Percentiles rank a stretch among this genome's conserved stretches.
Evolutionary conservation across 176 grass and related monocot species (phyloP).

Genomic region (Metroxylon sagu): DNA sequence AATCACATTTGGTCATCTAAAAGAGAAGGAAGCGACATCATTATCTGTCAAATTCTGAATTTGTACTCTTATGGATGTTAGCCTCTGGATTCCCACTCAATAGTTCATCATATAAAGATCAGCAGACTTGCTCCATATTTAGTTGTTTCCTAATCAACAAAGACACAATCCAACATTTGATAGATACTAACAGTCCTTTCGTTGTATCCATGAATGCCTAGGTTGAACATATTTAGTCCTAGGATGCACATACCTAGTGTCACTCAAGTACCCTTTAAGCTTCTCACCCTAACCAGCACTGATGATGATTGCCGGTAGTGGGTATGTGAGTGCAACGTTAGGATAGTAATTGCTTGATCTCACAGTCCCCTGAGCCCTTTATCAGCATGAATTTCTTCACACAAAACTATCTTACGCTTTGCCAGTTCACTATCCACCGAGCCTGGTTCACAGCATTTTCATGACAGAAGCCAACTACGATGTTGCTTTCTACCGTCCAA

Average conservation of each 20-base stretch:
- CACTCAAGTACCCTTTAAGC: neutral
- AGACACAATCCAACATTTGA: no score
- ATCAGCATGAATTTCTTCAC: neutral
- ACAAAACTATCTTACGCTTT: constrained; percentile 2
- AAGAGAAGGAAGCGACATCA: constrained; percentile 23
- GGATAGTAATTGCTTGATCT: neutral
- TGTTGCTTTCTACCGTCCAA: constrained; percentile 12
- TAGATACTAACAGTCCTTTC: no score
- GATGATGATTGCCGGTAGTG: neutral
- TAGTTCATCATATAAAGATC: neutral
- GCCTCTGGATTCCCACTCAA: constrained; percentile 26
- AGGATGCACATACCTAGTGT: neutral
- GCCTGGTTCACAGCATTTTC: no score
- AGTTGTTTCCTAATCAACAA: no score
- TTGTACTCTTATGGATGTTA: constrained; percentile 13
- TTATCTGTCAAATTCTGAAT: constrained; percentile 11
- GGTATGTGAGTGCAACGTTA: neutral
- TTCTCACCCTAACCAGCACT: neutral
- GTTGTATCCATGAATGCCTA: no score
- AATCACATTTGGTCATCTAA: constrained; percentile 37
- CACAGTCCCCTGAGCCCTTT: neutral
- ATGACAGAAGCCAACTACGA: constrained; percentile 18
- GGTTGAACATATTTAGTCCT: no score
- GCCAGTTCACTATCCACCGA: neutral
- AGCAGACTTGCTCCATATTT: no score